A percentile compares a stretch with the other conserved stretches of the same genome.
These are phyloP conservation scores for Dictyostelium discoideum DNA, from an alignment of 78 protist species.

Conservation along the genomic window DNA sequence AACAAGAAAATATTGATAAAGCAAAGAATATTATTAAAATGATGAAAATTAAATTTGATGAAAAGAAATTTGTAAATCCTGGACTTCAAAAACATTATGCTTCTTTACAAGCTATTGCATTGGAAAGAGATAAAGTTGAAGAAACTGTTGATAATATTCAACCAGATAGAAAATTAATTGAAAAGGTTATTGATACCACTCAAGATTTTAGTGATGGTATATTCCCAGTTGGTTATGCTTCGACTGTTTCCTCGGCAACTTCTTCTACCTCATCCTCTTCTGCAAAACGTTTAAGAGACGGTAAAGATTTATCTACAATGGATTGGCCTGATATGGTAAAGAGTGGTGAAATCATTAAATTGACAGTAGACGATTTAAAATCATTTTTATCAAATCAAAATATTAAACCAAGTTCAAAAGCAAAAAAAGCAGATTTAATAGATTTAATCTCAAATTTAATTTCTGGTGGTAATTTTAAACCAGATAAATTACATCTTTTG, in stretches of 20 bases:
- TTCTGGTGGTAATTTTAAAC: slow-evolving; percentile 4
- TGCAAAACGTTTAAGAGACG: slow-evolving; percentile 42
- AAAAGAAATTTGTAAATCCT: slow-evolving; percentile 27
- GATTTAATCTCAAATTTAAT: background rate
- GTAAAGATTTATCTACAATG: slow-evolving; percentile 6
- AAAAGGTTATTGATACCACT: background rate
- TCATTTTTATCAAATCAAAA: slow-evolving; percentile 26
- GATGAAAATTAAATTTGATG: slow-evolving; percentile 70
- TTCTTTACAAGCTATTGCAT: slow-evolving; percentile 79
- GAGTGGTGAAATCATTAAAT: slow-evolving; percentile 43
- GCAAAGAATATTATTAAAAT: slow-evolving; percentile 73
- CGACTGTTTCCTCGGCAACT: background rate
- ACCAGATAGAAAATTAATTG: slow-evolving; percentile 31
- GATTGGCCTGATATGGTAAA: slow-evolving; percentile 45
- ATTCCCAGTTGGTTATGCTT: slow-evolving; percentile 51
- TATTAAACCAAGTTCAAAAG: slow-evolving; percentile 22
- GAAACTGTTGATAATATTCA: slow-evolving; percentile 23
- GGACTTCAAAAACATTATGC: slow-evolving; percentile 80
- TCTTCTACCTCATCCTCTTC: background rate
- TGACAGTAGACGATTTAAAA: slow-evolving; percentile 38
- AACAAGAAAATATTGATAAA: slow-evolving; percentile 6
- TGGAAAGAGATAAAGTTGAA: slow-evolving; percentile 80
- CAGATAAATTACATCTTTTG: background rate
- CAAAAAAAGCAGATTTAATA: slow-evolving; percentile 71
- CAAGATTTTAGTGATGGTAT: slow-evolving; percentile 7